Conservation (phyloP, 805 yeast species). For the Monosporozyma servazzii region DNA sequence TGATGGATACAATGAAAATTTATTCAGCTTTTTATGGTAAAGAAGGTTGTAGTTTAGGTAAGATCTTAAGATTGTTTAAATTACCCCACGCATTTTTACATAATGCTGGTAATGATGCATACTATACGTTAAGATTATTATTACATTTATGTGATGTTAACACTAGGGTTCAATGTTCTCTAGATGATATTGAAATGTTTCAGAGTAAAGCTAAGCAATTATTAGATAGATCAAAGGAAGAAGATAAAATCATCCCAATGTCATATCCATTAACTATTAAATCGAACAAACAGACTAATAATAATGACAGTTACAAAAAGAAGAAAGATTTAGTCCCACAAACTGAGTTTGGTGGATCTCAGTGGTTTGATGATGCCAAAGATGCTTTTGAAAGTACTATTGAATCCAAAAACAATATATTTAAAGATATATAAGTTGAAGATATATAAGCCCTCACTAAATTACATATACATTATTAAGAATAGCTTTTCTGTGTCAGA, state of each 20-base stretch:
- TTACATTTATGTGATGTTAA: slow-evolving; percentile 41
- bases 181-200: slow-evolving; percentile 19
- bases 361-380: slow-evolving; percentile 17
- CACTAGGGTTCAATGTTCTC: slow-evolving; percentile 16
- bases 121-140: slow-evolving; percentile 47
- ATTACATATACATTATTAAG: not conserved
- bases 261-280: slow-evolving; percentile 16
- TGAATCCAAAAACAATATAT: slow-evolving; percentile 1
- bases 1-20: slow-evolving; percentile 42
- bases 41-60: slow-evolving; percentile 38
- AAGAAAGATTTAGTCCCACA: slow-evolving; percentile 20
- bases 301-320: not conserved
- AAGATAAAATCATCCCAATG: slow-evolving; percentile 23
- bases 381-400: slow-evolving; percentile 17
- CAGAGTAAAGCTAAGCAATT: slow-evolving; percentile 13
- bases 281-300: not conserved
- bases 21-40: slow-evolving; percentile 35
- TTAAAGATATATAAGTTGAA: not conserved
- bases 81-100: slow-evolving; percentile 55
- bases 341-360: slow-evolving; percentile 27
- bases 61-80: slow-evolving; percentile 36
- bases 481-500: not conserved
- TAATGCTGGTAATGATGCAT: slow-evolving; percentile 67
- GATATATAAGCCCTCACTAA: not conserved
- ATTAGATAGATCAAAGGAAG: slow-evolving; percentile 16